Conservation (phyloP, 2,329 filamentous ascomycete genomes). For the Microdochium paspali region DNA sequence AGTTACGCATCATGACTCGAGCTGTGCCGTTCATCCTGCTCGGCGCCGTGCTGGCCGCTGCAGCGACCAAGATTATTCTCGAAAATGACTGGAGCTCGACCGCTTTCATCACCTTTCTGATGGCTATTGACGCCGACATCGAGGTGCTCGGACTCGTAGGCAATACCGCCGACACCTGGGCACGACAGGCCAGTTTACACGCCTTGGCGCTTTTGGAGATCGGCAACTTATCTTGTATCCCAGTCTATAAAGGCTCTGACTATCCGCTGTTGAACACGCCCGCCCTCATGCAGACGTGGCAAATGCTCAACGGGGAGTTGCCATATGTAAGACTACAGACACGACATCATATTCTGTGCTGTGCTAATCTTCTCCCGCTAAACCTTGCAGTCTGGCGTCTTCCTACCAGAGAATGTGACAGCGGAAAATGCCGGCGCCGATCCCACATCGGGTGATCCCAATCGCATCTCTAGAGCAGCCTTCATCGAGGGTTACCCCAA, state of each 20-base stretch:
- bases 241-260: slow-evolving; percentile 33
- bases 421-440: slow-evolving; percentile 30
- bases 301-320: slow-evolving; percentile 30
- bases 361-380: too few species aligned
- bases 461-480: slow-evolving; percentile 26
- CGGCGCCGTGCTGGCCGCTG: too few species aligned
- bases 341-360: too few species aligned
- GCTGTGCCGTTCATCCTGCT: too few species aligned
- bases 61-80: slow-evolving; percentile 19
- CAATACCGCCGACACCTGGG: slow-evolving; percentile 34
- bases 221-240: slow-evolving; percentile 35
- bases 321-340: slow-evolving; percentile 20
- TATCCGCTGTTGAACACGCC: slow-evolving; percentile 37
- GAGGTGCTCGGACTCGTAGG: slow-evolving; percentile 29
- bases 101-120: slow-evolving; percentile 31
- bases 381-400: slow-evolving; percentile 24
- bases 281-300: slow-evolving; percentile 30
- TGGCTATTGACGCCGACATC: slow-evolving; percentile 31
- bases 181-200: slow-evolving; percentile 32
- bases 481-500: slow-evolving; percentile 37
- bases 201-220: slow-evolving; percentile 34
- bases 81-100: slow-evolving; percentile 35
- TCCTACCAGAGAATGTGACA: slow-evolving; percentile 30
- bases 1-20: too few species aligned
- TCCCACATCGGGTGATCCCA: slow-evolving; percentile 33